Percentiles rank a stretch among this genome's conserved stretches.
Conservation (phyloP, 441 rosid genomes). For the Gossypium laxum region DNA sequence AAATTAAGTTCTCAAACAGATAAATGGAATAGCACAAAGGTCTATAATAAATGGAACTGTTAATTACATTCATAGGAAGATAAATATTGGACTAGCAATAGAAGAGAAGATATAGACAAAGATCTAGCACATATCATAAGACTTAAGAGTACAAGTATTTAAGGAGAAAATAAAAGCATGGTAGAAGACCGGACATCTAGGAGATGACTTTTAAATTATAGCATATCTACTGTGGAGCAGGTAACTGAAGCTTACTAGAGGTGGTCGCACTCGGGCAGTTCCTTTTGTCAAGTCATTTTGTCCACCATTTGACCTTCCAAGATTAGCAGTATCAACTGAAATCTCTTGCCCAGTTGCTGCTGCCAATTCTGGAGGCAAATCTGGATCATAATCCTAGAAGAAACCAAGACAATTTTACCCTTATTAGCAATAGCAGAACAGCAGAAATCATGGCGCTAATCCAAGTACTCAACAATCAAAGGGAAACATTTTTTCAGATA, state of each 20-base stretch:
- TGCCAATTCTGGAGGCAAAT: conserved; percentile 92
- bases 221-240: conserved; percentile 1
- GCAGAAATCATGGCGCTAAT: not conserved
- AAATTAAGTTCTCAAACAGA: not conserved
- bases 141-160: not conserved
- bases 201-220: not conserved
- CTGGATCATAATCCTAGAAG: conserved; percentile 86
- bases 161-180: not conserved
- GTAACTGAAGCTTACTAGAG: conserved; percentile 49
- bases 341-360: conserved; percentile 81
- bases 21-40: not conserved
- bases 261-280: conserved; percentile 57
- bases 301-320: conserved; percentile 49
- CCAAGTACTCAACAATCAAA: not conserved
- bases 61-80: not conserved
- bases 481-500: not conserved
- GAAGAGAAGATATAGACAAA: not conserved
- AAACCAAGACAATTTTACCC: conserved; percentile 6
- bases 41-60: not conserved
- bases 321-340: conserved; percentile 44
- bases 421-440: not conserved
- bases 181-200: not conserved
- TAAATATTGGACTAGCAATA: not conserved
- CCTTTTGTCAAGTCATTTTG: conserved; percentile 55
- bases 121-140: not conserved